These are phyloP conservation scores for Mallotus nudiflorus DNA, from an alignment of 345 rosid genomes.

Conservation along the genomic window DNA sequence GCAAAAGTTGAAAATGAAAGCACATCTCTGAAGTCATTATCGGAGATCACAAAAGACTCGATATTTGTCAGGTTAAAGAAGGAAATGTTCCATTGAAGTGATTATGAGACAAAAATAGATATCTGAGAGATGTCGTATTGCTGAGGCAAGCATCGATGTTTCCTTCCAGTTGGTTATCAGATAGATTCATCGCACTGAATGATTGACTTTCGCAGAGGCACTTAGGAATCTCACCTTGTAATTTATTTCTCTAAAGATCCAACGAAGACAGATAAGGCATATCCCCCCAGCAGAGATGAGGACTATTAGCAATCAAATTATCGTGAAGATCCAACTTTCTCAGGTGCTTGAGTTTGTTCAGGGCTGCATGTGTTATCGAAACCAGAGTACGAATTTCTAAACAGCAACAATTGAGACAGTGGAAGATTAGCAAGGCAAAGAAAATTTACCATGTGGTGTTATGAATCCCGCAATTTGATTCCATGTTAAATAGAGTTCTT, in stretches of 20 bases:
- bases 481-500: slow-evolving; percentile 13
- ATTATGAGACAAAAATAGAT: slow-evolving; percentile 5
- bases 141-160: slow-evolving; percentile 3
- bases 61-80: slow-evolving; percentile 19
- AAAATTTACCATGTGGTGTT: slow-evolving; percentile 20
- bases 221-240: slow-evolving; percentile 1
- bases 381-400: not conserved
- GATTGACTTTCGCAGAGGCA: not conserved
- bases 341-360: not conserved
- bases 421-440: no score
- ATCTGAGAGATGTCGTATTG: slow-evolving; percentile 4
- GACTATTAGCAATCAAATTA: not conserved
- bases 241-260: slow-evolving; percentile 1
- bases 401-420: not conserved
- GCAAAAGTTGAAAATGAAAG: slow-evolving; percentile 15
- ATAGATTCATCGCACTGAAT: not conserved
- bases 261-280: not conserved
- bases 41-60: not conserved
- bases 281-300: slow-evolving; percentile 13
- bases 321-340: not conserved
- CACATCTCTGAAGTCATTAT: slow-evolving; percentile 2
- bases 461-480: slow-evolving; percentile 19
- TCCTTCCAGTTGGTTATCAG: not conserved
- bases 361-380: not conserved
- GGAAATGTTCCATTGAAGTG: not conserved